These are phyloP conservation scores for Byssothecium circinans DNA, from an alignment of 2,329 filamentous ascomycete species.

Conservation along the genomic window DNA sequence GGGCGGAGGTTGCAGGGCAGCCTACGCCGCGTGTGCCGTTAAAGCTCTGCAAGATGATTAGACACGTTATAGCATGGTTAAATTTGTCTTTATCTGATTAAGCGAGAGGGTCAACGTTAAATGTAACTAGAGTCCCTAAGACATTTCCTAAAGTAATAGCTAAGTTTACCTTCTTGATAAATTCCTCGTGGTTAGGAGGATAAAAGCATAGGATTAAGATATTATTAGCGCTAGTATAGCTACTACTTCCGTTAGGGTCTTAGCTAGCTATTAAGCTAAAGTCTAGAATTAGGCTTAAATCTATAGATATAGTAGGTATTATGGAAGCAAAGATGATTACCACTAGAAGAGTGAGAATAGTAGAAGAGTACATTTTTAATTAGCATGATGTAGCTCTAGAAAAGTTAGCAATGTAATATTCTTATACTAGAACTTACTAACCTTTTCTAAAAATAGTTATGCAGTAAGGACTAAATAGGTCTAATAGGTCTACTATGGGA, in stretches of 20 bases:
- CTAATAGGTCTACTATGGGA: too few relatives aligned
- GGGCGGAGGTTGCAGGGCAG: slow-evolving; percentile 10
- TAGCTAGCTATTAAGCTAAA: slow-evolving; percentile 13
- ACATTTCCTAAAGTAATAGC: slow-evolving; percentile 10
- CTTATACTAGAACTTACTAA: too few relatives aligned
- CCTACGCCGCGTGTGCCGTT: slow-evolving; percentile 10
- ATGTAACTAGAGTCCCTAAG: slow-evolving; percentile 8
- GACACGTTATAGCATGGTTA: slow-evolving; percentile 9
- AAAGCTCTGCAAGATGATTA: slow-evolving; percentile 14
- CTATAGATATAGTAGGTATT: slow-evolving; percentile 10
- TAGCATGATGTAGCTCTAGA: slow-evolving; percentile 4
- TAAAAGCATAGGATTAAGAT: slow-evolving; percentile 15
- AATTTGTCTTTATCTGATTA: slow-evolving; percentile 11
- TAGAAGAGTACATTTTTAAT: slow-evolving; percentile 11
- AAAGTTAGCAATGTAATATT: slow-evolving; percentile 5
- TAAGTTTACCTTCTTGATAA: slow-evolving; percentile 13
- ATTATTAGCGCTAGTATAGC: slow-evolving; percentile 10
- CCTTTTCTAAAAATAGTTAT: too few relatives aligned
- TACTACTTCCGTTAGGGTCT: slow-evolving; percentile 11
- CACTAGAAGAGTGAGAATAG: slow-evolving; percentile 6
- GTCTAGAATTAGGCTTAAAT: slow-evolving; percentile 10
- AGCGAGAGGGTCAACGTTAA: slow-evolving; percentile 10
- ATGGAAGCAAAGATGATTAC: slow-evolving; percentile 3
- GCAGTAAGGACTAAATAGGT: too few relatives aligned
- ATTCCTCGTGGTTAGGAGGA: slow-evolving; percentile 10